phyloP scores from a whole-genome alignment of 2,329 filamentous ascomycete genomes.

The Colletotrichum magnum region DNA sequence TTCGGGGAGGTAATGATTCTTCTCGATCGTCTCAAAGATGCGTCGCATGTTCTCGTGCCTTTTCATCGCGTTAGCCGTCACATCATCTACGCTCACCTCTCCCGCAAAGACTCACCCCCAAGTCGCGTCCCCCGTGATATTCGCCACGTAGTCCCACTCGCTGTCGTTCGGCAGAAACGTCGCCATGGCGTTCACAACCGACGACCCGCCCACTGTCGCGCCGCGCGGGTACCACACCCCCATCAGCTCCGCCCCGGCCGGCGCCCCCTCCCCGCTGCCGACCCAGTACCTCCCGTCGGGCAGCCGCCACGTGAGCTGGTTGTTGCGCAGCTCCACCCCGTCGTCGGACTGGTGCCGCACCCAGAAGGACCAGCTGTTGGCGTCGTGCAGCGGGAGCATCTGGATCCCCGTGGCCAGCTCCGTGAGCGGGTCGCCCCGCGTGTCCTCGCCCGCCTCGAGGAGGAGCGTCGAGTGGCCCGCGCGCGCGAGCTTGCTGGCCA shows the following conservation, averaged over 20 bases:
- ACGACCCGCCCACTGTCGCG: constrained; percentile 63
- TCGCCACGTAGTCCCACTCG: constrained; percentile 71
- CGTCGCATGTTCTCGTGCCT: constrained; percentile 51
- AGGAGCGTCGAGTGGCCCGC: too few relatives aligned
- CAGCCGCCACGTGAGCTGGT: too few relatives aligned
- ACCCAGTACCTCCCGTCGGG: too few relatives aligned
- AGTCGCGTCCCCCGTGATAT: constrained; percentile 70
- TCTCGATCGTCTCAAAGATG: constrained; percentile 42
- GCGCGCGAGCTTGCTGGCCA: too few relatives aligned
- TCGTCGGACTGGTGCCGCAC: too few relatives aligned
- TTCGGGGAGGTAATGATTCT: not conserved
- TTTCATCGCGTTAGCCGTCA: constrained; percentile 74
- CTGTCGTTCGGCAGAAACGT: constrained; percentile 69
- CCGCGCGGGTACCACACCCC: constrained; percentile 63
- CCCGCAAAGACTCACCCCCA: constrained; percentile 55
- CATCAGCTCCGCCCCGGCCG: constrained; percentile 36
- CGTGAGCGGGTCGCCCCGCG: too few relatives aligned
- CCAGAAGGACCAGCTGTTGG: too few relatives aligned
- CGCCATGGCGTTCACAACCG: constrained; percentile 73
- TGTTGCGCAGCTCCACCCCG: too few relatives aligned
- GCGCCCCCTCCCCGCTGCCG: too few relatives aligned
- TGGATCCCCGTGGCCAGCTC: too few relatives aligned
- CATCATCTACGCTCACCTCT: constrained; percentile 46
- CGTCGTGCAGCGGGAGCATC: too few relatives aligned
- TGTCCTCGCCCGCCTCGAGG: too few relatives aligned